A percentile compares a stretch with the other conserved stretches of the same genome.
Evolutionary conservation across 192 early-diverging fungal genomes (phyloP).

Genomic region (Podila epigama): DNA sequence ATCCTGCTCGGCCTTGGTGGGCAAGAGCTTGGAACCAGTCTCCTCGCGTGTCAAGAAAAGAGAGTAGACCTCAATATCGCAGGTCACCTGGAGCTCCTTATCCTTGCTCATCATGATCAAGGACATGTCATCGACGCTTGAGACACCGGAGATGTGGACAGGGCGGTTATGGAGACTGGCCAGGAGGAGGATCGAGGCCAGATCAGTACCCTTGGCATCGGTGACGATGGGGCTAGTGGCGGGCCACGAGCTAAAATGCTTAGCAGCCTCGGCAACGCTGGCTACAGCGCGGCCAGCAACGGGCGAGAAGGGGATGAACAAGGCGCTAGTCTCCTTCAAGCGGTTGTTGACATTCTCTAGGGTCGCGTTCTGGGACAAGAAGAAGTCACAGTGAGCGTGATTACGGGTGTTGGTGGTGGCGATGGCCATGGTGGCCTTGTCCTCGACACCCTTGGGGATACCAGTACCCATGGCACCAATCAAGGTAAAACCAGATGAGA

Average conservation of each 20-base stretch:
- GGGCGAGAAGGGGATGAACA: conserved; percentile 69
- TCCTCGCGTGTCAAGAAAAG: conserved; percentile 76
- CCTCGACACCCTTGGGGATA: conserved; percentile 60
- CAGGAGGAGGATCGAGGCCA: conserved; percentile 88
- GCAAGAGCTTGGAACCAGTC: conserved; percentile 52
- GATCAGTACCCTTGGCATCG: conserved; percentile 84
- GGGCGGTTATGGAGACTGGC: conserved; percentile 82
- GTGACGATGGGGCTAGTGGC: conserved; percentile 75
- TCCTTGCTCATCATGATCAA: conserved; percentile 88
- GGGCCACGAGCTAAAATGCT: conserved; percentile 87
- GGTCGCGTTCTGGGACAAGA: conserved; percentile 72
- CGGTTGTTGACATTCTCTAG: conserved; percentile 62
- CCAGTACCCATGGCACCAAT: conserved; percentile 70
- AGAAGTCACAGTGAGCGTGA: conserved; percentile 75
- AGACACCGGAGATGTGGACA: conserved; percentile 91
- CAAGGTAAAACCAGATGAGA: conserved; percentile 88
- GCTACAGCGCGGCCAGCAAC: conserved; percentile 51
- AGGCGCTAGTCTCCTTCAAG: conserved; percentile 57
- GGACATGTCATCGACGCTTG: conserved; percentile 78
- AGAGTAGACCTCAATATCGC: conserved; percentile 91
- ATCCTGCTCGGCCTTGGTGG: conserved; percentile 67
- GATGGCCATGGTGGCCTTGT: conserved; percentile 60
- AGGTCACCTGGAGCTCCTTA: conserved; percentile 86
- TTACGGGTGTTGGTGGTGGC: conserved; percentile 56
- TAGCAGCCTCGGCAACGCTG: conserved; percentile 69